A percentile compares a stretch with the other conserved stretches of the same genome.
Evolutionary conservation across 805 yeast genomes (phyloP).

Genomic region (Peterozyma xylosa): DNA sequence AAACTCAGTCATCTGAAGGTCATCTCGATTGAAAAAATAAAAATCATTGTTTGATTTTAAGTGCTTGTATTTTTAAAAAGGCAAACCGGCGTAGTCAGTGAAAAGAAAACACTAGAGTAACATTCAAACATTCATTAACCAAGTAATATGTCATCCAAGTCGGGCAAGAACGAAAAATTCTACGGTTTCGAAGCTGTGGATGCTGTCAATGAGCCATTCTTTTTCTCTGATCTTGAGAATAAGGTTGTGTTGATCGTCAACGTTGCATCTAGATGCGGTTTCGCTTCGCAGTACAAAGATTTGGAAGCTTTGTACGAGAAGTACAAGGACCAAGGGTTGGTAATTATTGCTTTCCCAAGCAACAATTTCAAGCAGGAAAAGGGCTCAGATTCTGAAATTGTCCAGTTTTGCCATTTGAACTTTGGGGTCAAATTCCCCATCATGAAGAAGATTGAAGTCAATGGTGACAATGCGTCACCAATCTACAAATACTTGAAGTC

Average conservation of each 20-base stretch:
- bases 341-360: constrained; percentile 72
- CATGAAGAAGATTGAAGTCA: constrained; percentile 69
- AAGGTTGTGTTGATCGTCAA: constrained; percentile 1
- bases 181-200: constrained; percentile 65
- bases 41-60: too few relatives aligned
- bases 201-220: constrained; percentile 48
- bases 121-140: too few relatives aligned
- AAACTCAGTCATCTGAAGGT: too few relatives aligned
- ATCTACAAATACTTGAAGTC: constrained; percentile 65
- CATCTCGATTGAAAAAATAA: too few relatives aligned
- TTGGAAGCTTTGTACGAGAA: constrained; percentile 51
- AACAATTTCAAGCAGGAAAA: constrained; percentile 71
- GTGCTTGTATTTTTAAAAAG: too few relatives aligned
- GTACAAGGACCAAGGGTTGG: constrained; percentile 48
- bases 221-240: constrained; percentile 39
- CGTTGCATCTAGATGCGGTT: constrained; percentile 19
- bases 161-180: constrained; percentile 24
- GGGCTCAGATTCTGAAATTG: constrained; percentile 49
- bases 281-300: constrained; percentile 56
- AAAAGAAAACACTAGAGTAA: too few relatives aligned
- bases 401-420: constrained; percentile 55
- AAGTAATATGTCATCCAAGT: too few relatives aligned
- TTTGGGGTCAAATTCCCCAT: constrained; percentile 82
- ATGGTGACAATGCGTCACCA: constrained; percentile 65
- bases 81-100: too few relatives aligned